Evolutionary conservation across 768 basidiomycete genomes (phyloP), one percentile per base, ranked within the genome.

Genomic region (Tricholomella constricta): DNA sequence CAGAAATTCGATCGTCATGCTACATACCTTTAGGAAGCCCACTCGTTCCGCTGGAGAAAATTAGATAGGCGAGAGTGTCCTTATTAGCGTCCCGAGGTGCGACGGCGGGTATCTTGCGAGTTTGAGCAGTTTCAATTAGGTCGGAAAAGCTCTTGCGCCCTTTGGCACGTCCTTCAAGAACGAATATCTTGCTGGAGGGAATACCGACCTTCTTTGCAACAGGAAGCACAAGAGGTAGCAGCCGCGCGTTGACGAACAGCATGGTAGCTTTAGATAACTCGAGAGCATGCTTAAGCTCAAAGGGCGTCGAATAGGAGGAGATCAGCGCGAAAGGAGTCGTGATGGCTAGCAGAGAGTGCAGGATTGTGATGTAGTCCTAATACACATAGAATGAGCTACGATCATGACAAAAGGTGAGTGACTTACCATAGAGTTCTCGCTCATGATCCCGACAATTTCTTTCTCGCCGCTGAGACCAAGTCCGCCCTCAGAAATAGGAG

Each of bases 401-500:
- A 32, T 15, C 45, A 38, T 34, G 2, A 20, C 29, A 15, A 25
- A 34, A 7, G 34, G 31, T 25, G 22, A 36, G 26, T 47, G 19
- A 66, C 82, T 57, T 67, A 88, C 89, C 65, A 84, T 62, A 31
- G 79, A 84, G 62, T 91, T 91, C 41, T 85, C 78, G 66, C 81
- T 82, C 62, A 89, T 77, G 14, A 91, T 80, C 6, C 86, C 89
- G 17, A 89, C 74, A 20, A 89, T 79, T 47, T 87, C 74, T 17
- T 77, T 71, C 36, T 71, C 72, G 0, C 66, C 65, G 5, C 66
- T 61, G 10, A 91, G 62, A 0, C 79, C 86, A 1, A 88, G 70
- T 0, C 89, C 86, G 0, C 86, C 86, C 15, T 77, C 64, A 0
- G 69, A 57, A 11, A 69, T 52, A 5, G 79, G 72, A n/a, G 70